Base-by-base conservation (phyloP, 148 eudicot genomes). In the Nyssa sinensis region DNA sequence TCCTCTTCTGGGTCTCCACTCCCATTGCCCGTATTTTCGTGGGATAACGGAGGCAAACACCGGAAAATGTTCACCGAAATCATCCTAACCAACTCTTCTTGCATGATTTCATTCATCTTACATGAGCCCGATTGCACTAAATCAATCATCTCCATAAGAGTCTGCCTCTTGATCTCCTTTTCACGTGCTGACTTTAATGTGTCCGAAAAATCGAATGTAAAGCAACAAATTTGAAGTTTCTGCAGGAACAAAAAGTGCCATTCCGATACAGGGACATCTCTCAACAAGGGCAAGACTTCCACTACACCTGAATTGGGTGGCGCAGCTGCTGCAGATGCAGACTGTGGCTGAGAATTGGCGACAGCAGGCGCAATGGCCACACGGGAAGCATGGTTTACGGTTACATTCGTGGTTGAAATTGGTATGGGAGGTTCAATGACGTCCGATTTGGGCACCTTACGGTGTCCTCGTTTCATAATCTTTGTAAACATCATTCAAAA, bases 121-220 rank as follows among this genome's bases (percentile, higher is more conserved):
- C 70, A 74, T 28, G 86, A 79, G 0, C 89, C 86, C 0, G 85
- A 67, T 65, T 86, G 89, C 27, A 83, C 78, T 69, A 86, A 67
- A 74, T 86, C 89, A 39, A 83, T 60, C 5, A 86, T 71, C 78
- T 86, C 89, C 24, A 74, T 11, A 0, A 86, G 75, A 14, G 76
- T 86, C 39, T 86, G 89, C 66, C 89, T 79, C 72, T 86, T 86
- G 27, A 86, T 83, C 81, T 86, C 89, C 61, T 83, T 83, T 65
- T 83, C 89, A 0, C 79, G 65, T 0, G 74, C 86, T 12, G 76
- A 69, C 65, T 83, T 83, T 70, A 86, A 69, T 1, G 77, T 68
- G 17, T 86, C 89, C 4, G 83, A 74, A 60, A 83, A 86, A 74
- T 86, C 86, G 29, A 83, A 83, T 5, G 74, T 30, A 32, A 81